Percentiles rank a stretch among this genome's conserved stretches.
Evolutionary conservation across 2,329 filamentous ascomycete genomes (phyloP).

Genomic region (Nannizziopsis arthrosporioides): DNA sequence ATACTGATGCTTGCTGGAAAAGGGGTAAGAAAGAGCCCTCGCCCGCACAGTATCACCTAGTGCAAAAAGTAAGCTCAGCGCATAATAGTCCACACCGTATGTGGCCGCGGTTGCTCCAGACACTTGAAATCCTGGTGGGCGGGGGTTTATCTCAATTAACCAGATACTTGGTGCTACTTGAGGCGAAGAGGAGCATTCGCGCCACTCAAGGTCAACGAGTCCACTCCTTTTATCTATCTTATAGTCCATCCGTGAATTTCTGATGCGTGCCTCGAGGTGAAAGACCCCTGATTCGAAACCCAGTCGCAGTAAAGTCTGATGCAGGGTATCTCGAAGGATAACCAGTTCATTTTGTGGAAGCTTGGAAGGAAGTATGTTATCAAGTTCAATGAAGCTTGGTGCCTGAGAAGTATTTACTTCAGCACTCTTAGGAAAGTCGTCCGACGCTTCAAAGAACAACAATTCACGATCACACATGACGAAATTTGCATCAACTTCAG

Average conservation of each 20-base stretch:
- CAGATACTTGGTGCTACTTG: constrained; percentile 9
- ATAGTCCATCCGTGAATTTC: constrained; percentile 18
- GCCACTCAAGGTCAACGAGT: constrained; percentile 14
- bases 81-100: constrained; percentile 21
- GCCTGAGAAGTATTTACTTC: constrained; percentile 13
- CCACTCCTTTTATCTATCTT: constrained; percentile 6
- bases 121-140: constrained; percentile 17
- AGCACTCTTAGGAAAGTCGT: constrained; percentile 29
- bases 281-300: constrained; percentile 21
- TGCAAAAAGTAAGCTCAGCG: neutral
- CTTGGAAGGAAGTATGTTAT: constrained; percentile 16
- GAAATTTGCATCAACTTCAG: constrained; percentile 36
- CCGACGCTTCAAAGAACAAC: constrained; percentile 31
- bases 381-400: constrained; percentile 17
- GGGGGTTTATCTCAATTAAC: constrained; percentile 23
- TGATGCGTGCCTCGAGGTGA: constrained; percentile 22
- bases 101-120: constrained; percentile 6
- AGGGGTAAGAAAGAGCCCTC: constrained; percentile 1
- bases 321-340: constrained; percentile 14
- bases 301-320: constrained; percentile 16
- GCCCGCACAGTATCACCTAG: neutral
- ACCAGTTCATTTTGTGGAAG: constrained; percentile 18
- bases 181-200: neutral
- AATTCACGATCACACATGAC: constrained; percentile 30
- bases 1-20: neutral